phyloP scores from a whole-genome alignment of 2,329 filamentous ascomycete species.

The Hymenoscyphus linearis region DNA sequence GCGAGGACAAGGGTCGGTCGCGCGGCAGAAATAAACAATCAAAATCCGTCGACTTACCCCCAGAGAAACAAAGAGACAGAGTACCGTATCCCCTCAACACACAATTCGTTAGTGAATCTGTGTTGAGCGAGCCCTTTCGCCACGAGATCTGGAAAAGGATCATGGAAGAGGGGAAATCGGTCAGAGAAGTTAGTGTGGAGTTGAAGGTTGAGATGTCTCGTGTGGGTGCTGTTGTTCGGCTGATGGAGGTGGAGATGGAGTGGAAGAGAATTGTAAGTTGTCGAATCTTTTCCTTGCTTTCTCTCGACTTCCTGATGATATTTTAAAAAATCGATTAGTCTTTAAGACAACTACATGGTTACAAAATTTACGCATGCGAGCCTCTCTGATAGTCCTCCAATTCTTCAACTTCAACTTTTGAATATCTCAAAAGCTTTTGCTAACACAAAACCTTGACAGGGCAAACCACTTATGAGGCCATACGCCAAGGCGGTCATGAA shows the following conservation, averaged over 20 bases:
- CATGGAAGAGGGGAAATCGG: constrained; percentile 47
- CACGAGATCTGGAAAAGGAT: constrained; percentile 59
- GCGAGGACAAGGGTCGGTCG: background rate
- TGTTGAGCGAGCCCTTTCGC: constrained; percentile 59
- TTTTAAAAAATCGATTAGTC: constrained; percentile 93
- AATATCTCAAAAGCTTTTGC: constrained; percentile 12
- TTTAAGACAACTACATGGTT: constrained; percentile 96
- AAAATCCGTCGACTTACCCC: constrained; percentile 14
- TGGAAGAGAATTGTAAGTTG: constrained; percentile 58
- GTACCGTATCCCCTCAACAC: constrained; percentile 59
- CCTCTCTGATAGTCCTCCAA: constrained; percentile 57
- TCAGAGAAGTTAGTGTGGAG: constrained; percentile 58
- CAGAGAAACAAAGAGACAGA: constrained; percentile 21
- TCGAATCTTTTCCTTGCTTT: constrained; percentile 20
- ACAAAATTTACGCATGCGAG: constrained; percentile 69
- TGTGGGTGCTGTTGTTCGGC: constrained; percentile 62
- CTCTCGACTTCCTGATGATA: constrained; percentile 54
- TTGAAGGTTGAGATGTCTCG: constrained; percentile 63
- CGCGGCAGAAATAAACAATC: background rate
- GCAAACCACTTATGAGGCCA: constrained; percentile 67
- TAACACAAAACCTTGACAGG: constrained; percentile 43
- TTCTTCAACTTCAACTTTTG: background rate
- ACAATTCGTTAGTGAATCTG: constrained; percentile 53
- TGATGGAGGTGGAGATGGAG: constrained; percentile 64
- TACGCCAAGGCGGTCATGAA: constrained; percentile 70